Evolutionary conservation across 192 early-diverging fungal species (phyloP).

Genomic region (Blastocladiella britannica): DNA sequence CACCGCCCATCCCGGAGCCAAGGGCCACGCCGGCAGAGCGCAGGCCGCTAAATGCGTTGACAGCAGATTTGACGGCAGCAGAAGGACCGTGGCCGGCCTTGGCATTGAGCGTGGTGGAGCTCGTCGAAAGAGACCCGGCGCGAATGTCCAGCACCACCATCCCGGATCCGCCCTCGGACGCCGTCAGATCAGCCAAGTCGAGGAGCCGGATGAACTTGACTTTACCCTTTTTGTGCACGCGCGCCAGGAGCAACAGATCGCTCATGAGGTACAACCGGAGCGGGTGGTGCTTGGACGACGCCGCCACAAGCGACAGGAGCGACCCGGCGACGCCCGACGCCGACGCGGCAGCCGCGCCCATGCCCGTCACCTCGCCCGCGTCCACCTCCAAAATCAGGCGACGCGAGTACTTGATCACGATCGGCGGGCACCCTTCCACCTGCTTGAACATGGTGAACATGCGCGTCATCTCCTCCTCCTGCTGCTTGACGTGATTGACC

Average conservation of each 20-base stretch:
- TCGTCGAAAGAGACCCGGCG: background rate
- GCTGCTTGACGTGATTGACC: constrained; percentile 31
- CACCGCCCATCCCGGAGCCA: no score
- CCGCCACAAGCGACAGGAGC: background rate
- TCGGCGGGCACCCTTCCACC: constrained; percentile 31
- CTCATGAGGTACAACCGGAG: background rate
- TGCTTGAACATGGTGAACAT: constrained; percentile 28
- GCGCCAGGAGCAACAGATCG: background rate
- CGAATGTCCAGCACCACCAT: background rate
- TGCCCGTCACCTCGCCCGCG: constrained; percentile 7
- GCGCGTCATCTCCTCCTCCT: constrained; percentile 19
- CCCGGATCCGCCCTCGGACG: background rate
- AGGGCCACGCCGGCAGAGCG: no score
- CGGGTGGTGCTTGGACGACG: background rate
- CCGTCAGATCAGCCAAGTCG: background rate
- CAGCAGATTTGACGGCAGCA: no score
- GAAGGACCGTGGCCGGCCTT: background rate
- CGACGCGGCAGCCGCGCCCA: no score
- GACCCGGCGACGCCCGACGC: background rate
- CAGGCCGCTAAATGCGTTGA: no score
- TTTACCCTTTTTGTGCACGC: background rate
- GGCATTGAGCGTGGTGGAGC: background rate
- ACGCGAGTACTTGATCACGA: constrained; percentile 17
- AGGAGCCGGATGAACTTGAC: background rate
- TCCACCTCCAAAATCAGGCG: constrained; percentile 23